Base-by-base conservation (phyloP, 2,329 filamentous ascomycete genomes). In the Hortaea werneckii region DNA sequence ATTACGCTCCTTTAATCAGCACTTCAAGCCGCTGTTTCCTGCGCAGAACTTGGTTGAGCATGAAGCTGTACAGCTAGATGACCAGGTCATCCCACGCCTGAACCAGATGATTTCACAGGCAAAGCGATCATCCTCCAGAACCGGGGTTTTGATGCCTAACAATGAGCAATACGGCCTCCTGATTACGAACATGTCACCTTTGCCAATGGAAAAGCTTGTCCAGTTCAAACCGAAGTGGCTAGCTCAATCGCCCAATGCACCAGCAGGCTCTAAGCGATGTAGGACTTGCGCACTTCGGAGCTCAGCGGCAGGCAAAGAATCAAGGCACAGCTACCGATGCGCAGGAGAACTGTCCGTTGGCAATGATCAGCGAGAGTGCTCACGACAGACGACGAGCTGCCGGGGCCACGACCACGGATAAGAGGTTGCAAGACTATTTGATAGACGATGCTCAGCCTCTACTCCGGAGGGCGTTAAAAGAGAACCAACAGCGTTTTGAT, bases 161-260 rank as follows among this genome's bases (percentile, higher is more conserved):
- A 47, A 54, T n/a, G 58, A 63, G 12, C 47, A 46, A 6, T 50
- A 55, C 40, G 64, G 57, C 29, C 45, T 64, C 10, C 54, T 67
- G 6, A 50, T 66, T 12, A 64, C 61, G 9, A 60, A 65, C 50
- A 65, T 66, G 62, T 61, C 58, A 5, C 51, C 59, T 5, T 38
- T 41, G 6, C 26, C 29, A 6, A 54, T 51, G 30, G 57, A 64
- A n/a, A 35, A 2, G 32, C 45, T 60, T 8, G 41, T 65, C 7
- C 67, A 74, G 49, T 57, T 72, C 45, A 74, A 74, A 48, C 69
- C 70, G 0, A 74, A 74, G 46, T 74, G 71, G 71, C 60, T 74
- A 2, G 47, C 55, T 5, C 70, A 72, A 45, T 72, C 70, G 5
- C 69, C 68, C 1, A 65, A 65, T 43, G 70, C 71, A 5, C 69